Conservation (phyloP, 2,329 filamentous ascomycete species). For the Penicillium fuscoglaucum region DNA sequence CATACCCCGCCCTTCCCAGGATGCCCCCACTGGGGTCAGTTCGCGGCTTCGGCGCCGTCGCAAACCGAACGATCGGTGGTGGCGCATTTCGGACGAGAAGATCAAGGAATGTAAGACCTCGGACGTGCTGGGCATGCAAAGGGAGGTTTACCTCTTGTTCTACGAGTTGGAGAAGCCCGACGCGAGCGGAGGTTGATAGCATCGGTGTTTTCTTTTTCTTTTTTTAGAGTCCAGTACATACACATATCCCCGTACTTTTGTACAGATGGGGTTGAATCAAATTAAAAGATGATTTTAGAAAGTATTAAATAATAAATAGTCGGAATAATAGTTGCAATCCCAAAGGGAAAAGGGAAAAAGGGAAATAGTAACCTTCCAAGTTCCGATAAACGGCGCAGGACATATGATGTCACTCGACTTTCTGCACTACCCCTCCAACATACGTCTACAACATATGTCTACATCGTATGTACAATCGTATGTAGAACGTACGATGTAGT, state of each 20-base stretch:
- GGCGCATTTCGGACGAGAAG: constrained; percentile 97
- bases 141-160: constrained; percentile 93
- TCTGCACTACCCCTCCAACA: neutral
- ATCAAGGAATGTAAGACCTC: constrained; percentile 90
- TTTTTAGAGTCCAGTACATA: constrained; percentile 1
- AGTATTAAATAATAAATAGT: no score
- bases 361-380: neutral
- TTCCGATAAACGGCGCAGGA: constrained; percentile 1
- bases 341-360: neutral
- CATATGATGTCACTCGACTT: constrained; percentile 6
- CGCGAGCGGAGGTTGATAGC: constrained; percentile 5
- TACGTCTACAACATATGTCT: neutral
- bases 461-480: neutral
- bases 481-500: neutral
- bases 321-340: no score
- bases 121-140: constrained; percentile 90
- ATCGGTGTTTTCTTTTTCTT: neutral
- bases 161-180: constrained; percentile 74
- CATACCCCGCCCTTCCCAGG: constrained; percentile 27
- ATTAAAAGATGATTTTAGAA: neutral
- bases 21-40: constrained; percentile 23
- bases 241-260: neutral
- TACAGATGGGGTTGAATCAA: neutral
- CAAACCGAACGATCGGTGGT: constrained; percentile 76
- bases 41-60: constrained; percentile 58